These are phyloP conservation scores for Lenzites betulinus DNA, from an alignment of 768 basidiomycete genomes.

Conservation along the genomic window DNA sequence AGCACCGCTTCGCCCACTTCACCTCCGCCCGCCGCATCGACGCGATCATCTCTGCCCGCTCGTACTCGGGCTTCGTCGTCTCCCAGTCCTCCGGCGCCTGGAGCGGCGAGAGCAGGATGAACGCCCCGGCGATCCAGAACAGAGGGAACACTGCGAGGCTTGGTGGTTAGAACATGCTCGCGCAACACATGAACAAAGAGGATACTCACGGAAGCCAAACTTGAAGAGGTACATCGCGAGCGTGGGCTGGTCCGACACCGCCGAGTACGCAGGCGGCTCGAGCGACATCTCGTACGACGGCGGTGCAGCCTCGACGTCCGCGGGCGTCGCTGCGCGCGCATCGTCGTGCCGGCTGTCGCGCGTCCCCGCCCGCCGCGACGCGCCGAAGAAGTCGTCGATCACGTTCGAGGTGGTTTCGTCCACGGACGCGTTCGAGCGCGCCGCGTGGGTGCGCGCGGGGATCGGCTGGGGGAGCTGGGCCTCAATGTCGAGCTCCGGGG, in stretches of 20 bases:
- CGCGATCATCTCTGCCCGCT: constrained; percentile 35
- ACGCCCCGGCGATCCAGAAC: constrained; percentile 47
- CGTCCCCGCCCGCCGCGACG: constrained; percentile 24
- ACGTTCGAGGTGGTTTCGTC: constrained; percentile 13
- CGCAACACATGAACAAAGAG: background rate
- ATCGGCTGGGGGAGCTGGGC: constrained; percentile 14
- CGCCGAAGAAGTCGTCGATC: constrained; percentile 35
- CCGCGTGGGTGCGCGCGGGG: constrained; percentile 5
- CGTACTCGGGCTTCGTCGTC: constrained; percentile 38
- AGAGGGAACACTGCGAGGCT: constrained; percentile 46
- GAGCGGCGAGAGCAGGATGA: constrained; percentile 45
- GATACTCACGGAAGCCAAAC: constrained; percentile 49
- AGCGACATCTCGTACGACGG: constrained; percentile 34
- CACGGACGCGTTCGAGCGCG: constrained; percentile 1
- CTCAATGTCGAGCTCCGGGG: constrained; percentile 17
- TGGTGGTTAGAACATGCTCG: background rate
- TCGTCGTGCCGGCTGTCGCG: constrained; percentile 37
- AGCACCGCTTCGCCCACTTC: constrained; percentile 46
- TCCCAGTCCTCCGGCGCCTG: constrained; percentile 39
- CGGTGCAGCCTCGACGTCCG: constrained; percentile 24
- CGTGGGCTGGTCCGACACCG: constrained; percentile 41
- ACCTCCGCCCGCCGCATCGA: constrained; percentile 40
- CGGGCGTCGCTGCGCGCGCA: background rate
- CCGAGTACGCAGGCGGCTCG: constrained; percentile 38
- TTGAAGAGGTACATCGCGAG: constrained; percentile 52